These are phyloP conservation scores for Neoboletus subvelutipes DNA, from an alignment of 768 basidiomycete species.

Conservation along the genomic window DNA sequence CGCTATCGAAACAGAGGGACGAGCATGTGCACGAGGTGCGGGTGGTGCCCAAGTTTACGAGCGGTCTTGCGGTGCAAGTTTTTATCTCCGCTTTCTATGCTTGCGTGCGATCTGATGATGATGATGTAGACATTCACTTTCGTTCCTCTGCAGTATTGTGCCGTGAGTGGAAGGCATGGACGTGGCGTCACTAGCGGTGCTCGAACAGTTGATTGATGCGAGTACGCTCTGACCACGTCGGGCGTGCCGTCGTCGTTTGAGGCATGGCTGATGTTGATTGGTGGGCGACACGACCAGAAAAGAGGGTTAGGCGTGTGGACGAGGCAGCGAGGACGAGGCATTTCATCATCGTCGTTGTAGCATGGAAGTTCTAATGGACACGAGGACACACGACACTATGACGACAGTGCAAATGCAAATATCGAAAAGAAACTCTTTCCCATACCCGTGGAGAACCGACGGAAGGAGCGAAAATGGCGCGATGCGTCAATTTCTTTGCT, in stretches of 20 bases:
- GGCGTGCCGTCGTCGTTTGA: background rate
- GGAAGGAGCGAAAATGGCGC: background rate
- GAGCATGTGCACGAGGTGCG: constrained; percentile 12
- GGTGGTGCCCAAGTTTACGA: constrained; percentile 15
- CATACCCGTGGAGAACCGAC: no score
- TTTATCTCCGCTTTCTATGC: background rate
- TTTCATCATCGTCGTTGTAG: background rate
- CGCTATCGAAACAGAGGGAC: constrained; percentile 7
- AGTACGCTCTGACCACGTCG: background rate
- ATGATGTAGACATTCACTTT: constrained; percentile 3
- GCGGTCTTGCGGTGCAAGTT: constrained; percentile 12
- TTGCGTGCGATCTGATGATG: background rate
- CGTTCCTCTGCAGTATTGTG: constrained; percentile 11
- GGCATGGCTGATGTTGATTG: no score
- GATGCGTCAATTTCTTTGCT: background rate
- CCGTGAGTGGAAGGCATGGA: constrained; percentile 10
- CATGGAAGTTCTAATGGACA: no score
- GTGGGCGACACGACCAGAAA: background rate
- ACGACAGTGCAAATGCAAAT: background rate
- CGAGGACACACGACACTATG: background rate
- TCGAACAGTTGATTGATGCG: constrained; percentile 5
- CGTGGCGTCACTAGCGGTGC: background rate
- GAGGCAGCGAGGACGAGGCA: background rate
- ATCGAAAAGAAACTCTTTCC: background rate
- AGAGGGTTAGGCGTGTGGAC: no score